These are phyloP conservation scores for Neonectria neomacrospora DNA, from an alignment of 2,329 filamentous ascomycete species.

Conservation along the genomic window DNA sequence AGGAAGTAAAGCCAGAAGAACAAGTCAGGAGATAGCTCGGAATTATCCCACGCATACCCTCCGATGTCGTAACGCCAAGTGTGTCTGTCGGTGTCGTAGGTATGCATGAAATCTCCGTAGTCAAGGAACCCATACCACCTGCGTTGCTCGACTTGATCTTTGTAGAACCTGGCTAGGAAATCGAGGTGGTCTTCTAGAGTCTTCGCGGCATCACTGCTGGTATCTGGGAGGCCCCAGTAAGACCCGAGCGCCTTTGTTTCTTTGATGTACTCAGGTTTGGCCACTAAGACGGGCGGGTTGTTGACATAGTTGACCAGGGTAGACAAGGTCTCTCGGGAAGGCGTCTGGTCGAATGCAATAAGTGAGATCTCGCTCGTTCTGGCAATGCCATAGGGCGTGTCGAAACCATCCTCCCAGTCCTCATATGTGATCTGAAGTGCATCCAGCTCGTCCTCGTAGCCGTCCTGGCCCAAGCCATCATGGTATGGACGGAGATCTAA, in stretches of 20 bases:
- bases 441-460: constrained; percentile 67
- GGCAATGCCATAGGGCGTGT: constrained; percentile 67
- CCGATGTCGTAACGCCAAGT: constrained; percentile 72
- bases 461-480: constrained; percentile 65
- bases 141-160: constrained; percentile 64
- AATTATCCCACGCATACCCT: constrained; percentile 74
- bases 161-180: constrained; percentile 67
- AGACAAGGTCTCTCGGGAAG: constrained; percentile 58
- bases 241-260: constrained; percentile 64
- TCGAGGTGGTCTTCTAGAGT: constrained; percentile 64
- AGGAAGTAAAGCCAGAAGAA: constrained; percentile 73
- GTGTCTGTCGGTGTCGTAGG: constrained; percentile 68
- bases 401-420: constrained; percentile 66
- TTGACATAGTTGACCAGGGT: constrained; percentile 58
- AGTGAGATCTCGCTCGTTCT: constrained; percentile 68
- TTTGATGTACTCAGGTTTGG: constrained; percentile 60
- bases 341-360: constrained; percentile 63
- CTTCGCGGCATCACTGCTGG: constrained; percentile 36
- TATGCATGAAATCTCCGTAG: constrained; percentile 71
- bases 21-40: constrained; percentile 70
- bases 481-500: constrained; percentile 68
- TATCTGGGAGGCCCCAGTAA: constrained; percentile 62
- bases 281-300: constrained; percentile 62
- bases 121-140: constrained; percentile 73
- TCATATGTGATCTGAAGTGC: constrained; percentile 73